Evolutionary conservation across 2,329 filamentous ascomycete genomes (phyloP), one percentile per base, ranked within the genome.

Genomic region (Pseudocercospora pini-densiflorae): DNA sequence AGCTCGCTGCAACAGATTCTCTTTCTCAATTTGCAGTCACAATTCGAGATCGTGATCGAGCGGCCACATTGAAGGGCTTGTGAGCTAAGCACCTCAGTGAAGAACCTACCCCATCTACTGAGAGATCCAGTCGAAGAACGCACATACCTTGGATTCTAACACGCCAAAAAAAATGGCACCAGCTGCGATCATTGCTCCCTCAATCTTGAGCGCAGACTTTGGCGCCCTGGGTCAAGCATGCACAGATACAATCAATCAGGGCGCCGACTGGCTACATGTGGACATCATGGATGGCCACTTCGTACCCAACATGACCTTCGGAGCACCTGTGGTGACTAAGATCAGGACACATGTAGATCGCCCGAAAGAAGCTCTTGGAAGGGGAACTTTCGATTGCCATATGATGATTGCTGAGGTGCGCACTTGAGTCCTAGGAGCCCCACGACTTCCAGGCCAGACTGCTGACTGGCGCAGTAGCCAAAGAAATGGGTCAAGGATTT

Each of bases 231-330:
- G 94, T 74, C 87, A 89, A 76, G 94, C 93, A 79, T 99, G 95
- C 83, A 88, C 89, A 60, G 87, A 88, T 75, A 97, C 94, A 66
- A 97, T 99, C 75, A 85, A 87, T 60, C 88, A 94, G 72, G 92
- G 93, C 65, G 93, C 93, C 71, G 92, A 97, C 84, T 97, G 92
- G 92, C 87, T 96, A 73, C 93, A 97, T 81, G 91, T 97, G 75
- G 94, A 98, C 80, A 97, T 97, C 79, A 94, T 96, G 94, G 95
- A 99, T 80, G 95, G 95, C 64, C 95, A 99, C 79, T 99, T 99
- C 77, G 95, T 99, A 49, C 95, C 95, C 61, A 99, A 99, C 83
- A 93, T 99, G 80, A 98, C 95, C 57, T 97, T 98, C 77, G 95
- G 95, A 66, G 90, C 94, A 21, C 94, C 94, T 5, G 93, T 99